Percentiles rank a stretch among this genome's conserved stretches.
phyloP scores from a whole-genome alignment of 2,329 filamentous ascomycete genomes.

The Coccinonectria pachysandricola region DNA sequence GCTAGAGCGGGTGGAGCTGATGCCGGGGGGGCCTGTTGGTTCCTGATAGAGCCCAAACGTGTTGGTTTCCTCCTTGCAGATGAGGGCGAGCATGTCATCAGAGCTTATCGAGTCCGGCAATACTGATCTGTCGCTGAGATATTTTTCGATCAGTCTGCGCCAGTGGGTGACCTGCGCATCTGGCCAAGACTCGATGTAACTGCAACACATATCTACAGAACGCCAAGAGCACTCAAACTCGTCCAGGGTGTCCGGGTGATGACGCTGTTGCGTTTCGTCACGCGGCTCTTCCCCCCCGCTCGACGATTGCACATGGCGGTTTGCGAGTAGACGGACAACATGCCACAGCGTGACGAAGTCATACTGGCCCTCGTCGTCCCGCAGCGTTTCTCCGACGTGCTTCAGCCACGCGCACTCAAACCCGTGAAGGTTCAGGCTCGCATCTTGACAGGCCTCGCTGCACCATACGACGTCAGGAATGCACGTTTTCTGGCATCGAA shows the following conservation, averaged over 20 bases:
- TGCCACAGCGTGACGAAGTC: conserved; percentile 21
- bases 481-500: conserved; percentile 12
- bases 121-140: conserved; percentile 11
- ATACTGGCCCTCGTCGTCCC: conserved; percentile 13
- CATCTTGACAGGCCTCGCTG: conserved; percentile 10
- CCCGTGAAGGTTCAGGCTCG: conserved; percentile 13
- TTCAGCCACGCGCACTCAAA: conserved; percentile 19
- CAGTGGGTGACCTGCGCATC: conserved; percentile 16
- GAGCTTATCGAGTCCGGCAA: conserved; percentile 7
- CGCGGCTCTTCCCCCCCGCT: not conserved
- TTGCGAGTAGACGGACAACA: conserved; percentile 18
- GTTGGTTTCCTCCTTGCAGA: conserved; percentile 22
- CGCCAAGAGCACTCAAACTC: conserved; percentile 17
- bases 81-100: conserved; percentile 13
- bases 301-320: conserved; percentile 11
- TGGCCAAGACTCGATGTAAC: conserved; percentile 21
- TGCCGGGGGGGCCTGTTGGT: conserved; percentile 11
- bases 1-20: conserved; percentile 4
- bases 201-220: conserved; percentile 16
- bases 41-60: conserved; percentile 19
- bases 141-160: conserved; percentile 13
- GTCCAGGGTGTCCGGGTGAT: conserved; percentile 4
- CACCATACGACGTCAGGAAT: conserved; percentile 19
- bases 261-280: not conserved
- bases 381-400: conserved; percentile 8